Base-by-base conservation (phyloP, 1,139 yeast genomes). In the Debaryomyces robertsiae region DNA sequence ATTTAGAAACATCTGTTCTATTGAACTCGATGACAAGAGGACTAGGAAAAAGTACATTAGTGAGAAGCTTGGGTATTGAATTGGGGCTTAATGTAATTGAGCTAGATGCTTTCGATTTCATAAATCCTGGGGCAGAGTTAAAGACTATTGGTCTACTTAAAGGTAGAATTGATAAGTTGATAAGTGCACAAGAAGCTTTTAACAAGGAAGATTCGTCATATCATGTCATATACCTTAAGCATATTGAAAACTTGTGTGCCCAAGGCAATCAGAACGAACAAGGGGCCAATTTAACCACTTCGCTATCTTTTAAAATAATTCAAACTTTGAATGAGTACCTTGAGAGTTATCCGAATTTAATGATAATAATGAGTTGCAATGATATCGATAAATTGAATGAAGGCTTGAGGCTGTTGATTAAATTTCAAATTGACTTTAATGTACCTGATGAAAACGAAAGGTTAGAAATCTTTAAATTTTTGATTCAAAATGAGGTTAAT, bases 371-470 rank as follows among this genome's bases (percentile, higher is more conserved):
- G 27, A 86, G 96, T 11, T 77, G 84, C 28, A 80, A 81, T 49
- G 91, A 89, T 49, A 66, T 81, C 3, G 96, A 89, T 52, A 73
- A 77, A 42, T 60, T 93, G 17, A 79, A 88, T 25, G 88, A 82
- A 41, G 72, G 76, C 23, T 64, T 90, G 5, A 74, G 94, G 47
- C 79, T 85, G 44, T 70, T 77, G 43, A 74, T 90, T 50, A 87
- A 84, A 55, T 91, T 91, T 61, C 95, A 89, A 53, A 67, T 91
- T 19, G 79, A 78, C 16, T 73, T 91, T 16, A 75, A 79, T 2
- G 95, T 90, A 1, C 98, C 98, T 0, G 70, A 76, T 18, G 97
- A 91, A 57, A 48, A 56, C 2, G 97, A 93, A 61, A 75, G 98
- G 55, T 60, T 56, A 27, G 69, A 67, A 28, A 83, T 91, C 4